Evolutionary conservation across 352 stramenopile species (phyloP).

Genomic region (Blastocystis sp.): DNA sequence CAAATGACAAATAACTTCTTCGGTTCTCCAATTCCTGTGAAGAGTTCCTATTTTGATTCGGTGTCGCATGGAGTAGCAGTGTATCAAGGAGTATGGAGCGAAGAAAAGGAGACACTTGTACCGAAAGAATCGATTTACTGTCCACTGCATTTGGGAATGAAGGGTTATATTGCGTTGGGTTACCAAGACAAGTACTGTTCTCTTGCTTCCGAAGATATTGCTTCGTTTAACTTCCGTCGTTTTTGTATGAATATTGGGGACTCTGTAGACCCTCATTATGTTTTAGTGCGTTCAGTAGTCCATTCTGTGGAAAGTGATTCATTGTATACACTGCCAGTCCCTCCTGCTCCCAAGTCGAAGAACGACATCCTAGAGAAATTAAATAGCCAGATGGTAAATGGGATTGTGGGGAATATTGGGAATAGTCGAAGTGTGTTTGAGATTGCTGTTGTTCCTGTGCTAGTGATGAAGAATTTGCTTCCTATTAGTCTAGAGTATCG

Average conservation of each 20-base stretch:
- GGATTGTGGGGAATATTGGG: neutral
- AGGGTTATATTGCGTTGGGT: neutral
- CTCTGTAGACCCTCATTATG: neutral
- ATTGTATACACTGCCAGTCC: neutral
- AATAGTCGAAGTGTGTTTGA: neutral
- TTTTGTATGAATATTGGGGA: neutral
- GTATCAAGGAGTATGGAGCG: neutral
- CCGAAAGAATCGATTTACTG: neutral
- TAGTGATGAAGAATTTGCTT: conserved; percentile 21
- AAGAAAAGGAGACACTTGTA: neutral
- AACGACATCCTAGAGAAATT: neutral
- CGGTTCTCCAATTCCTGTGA: neutral
- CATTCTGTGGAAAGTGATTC: neutral
- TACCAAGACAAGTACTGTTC: neutral
- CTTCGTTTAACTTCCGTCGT: conserved; percentile 14
- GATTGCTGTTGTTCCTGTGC: neutral
- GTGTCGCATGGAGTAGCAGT: neutral
- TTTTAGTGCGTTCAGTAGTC: neutral
- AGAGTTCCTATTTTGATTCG: neutral
- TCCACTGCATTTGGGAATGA: neutral
- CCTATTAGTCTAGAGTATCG: conserved; percentile 21
- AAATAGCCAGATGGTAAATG: neutral
- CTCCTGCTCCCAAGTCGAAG: neutral
- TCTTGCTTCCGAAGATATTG: neutral
- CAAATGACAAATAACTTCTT: neutral